Evolutionary conservation across 345 rosid species (phyloP).

Genomic region (Pugionium cornutum): DNA sequence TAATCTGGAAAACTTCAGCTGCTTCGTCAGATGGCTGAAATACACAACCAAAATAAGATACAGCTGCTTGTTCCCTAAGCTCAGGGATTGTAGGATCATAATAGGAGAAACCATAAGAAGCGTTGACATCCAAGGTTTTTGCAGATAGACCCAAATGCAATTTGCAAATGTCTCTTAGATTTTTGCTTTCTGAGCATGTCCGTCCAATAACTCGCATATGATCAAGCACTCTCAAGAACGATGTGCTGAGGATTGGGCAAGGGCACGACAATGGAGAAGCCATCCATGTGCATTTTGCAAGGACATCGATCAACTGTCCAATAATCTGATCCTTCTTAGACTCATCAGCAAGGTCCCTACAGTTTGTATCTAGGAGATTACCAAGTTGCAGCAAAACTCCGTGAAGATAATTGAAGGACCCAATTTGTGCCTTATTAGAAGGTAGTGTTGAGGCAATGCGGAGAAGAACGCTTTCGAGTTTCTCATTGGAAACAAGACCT

Average conservation of each 20-base stretch:
- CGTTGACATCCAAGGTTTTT: slow-evolving; percentile 62
- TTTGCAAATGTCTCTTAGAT: slow-evolving; percentile 44
- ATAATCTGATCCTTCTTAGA: slow-evolving; percentile 80
- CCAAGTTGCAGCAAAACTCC: slow-evolving; percentile 81
- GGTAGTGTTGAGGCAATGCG: slow-evolving; percentile 73
- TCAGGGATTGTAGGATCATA: slow-evolving; percentile 82
- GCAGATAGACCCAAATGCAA: slow-evolving; percentile 68
- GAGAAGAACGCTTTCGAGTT: slow-evolving; percentile 58
- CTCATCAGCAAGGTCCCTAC: slow-evolving; percentile 73
- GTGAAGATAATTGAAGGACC: slow-evolving; percentile 70
- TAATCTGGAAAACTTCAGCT: slow-evolving; percentile 47
- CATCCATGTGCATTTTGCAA: slow-evolving; percentile 66
- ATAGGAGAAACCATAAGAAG: slow-evolving; percentile 56
- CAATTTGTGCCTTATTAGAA: slow-evolving; percentile 38
- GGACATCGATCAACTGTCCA: slow-evolving; percentile 56
- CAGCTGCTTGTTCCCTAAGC: slow-evolving; percentile 77
- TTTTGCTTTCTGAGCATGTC: slow-evolving; percentile 44
- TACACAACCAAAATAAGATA: slow-evolving; percentile 76
- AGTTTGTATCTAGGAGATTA: slow-evolving; percentile 76
- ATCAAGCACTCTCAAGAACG: slow-evolving; percentile 75
- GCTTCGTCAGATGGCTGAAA: slow-evolving; percentile 60
- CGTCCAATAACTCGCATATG: slow-evolving; percentile 74
- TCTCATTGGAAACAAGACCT: slow-evolving; percentile 92
- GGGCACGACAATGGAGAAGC: slow-evolving; percentile 69
- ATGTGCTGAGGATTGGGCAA: slow-evolving; percentile 76